These are phyloP conservation scores for Colletotrichum liriopes DNA, from an alignment of 2,329 filamentous ascomycete species.

Conservation along the genomic window DNA sequence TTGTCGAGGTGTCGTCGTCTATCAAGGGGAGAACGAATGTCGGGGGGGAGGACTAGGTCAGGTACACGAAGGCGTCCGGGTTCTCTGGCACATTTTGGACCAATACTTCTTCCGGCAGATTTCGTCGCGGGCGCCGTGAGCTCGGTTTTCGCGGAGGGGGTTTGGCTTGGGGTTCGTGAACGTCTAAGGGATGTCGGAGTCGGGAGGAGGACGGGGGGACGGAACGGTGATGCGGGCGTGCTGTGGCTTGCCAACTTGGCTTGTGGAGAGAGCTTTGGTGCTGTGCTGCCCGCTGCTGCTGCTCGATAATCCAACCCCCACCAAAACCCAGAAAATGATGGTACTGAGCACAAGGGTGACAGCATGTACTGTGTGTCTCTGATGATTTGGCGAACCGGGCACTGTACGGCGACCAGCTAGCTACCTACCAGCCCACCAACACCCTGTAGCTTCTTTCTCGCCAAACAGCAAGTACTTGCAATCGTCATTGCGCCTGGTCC, in stretches of 20 bases:
- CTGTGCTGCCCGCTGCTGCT: constrained; percentile 7
- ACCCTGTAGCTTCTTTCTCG: constrained; percentile 24
- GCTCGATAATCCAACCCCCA: constrained; percentile 30
- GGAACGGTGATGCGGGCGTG: constrained; percentile 34
- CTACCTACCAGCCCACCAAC: constrained; percentile 25
- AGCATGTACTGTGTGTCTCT: constrained; percentile 3
- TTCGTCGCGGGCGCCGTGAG: constrained; percentile 8
- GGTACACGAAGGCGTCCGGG: constrained; percentile 22
- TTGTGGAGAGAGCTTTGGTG: constrained; percentile 33
- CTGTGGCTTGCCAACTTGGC: constrained; percentile 40
- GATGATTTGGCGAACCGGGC: background rate
- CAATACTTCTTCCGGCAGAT: constrained; percentile 10
- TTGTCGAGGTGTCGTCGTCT: constrained; percentile 12
- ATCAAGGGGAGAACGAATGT: constrained; percentile 12
- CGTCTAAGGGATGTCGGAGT: constrained; percentile 34
- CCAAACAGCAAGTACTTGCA: background rate
- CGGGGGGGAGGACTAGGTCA: constrained; percentile 22
- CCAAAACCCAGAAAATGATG: constrained; percentile 25
- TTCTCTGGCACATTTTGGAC: constrained; percentile 37
- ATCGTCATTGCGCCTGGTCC: constrained; percentile 28
- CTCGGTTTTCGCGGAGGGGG: background rate
- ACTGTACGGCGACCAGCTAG: constrained; percentile 20
- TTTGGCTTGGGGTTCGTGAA: background rate
- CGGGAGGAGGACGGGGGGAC: constrained; percentile 3
- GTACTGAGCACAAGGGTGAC: constrained; percentile 1